A percentile compares a stretch with the other conserved stretches of the same genome.
Evolutionary conservation across 2,329 filamentous ascomycete species (phyloP).

Genomic region (Neurospora crassa): DNA sequence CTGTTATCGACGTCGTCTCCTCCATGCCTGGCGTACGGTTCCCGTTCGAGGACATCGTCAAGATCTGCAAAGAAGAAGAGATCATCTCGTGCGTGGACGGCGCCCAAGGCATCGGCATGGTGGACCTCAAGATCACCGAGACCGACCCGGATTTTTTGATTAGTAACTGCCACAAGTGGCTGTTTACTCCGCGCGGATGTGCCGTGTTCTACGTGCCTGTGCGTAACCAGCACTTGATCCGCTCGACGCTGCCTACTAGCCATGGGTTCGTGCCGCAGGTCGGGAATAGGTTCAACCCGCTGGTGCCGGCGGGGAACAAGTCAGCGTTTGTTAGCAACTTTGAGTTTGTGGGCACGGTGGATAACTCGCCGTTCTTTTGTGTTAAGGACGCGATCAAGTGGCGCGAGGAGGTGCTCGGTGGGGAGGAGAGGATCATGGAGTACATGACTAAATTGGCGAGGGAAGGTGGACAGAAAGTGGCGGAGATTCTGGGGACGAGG

Average conservation of each 20-base stretch:
- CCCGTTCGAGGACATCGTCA: slow-evolving; percentile 62
- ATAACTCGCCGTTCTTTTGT: slow-evolving; percentile 63
- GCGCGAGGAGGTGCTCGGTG: slow-evolving; percentile 58
- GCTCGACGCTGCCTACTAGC: slow-evolving; percentile 67
- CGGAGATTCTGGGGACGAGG: slow-evolving; percentile 56
- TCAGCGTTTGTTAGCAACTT: slow-evolving; percentile 60
- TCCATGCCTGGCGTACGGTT: slow-evolving; percentile 70
- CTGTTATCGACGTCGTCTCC: slow-evolving; percentile 71
- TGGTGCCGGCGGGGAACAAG: slow-evolving; percentile 34
- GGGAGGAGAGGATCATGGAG: slow-evolving; percentile 57
- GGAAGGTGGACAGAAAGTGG: slow-evolving; percentile 51
- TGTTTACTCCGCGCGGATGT: slow-evolving; percentile 69
- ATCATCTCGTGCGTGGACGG: slow-evolving; percentile 72
- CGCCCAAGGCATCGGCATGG: slow-evolving; percentile 76
- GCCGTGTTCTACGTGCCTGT: slow-evolving; percentile 71
- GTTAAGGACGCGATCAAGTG: slow-evolving; percentile 63
- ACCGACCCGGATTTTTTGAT: slow-evolving; percentile 80
- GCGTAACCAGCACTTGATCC: slow-evolving; percentile 66
- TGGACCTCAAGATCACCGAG: slow-evolving; percentile 55
- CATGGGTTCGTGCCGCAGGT: slow-evolving; percentile 58
- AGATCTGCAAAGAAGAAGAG: slow-evolving; percentile 54
- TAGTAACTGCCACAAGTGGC: slow-evolving; percentile 87
- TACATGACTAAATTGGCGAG: slow-evolving; percentile 57
- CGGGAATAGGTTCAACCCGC: slow-evolving; percentile 24
- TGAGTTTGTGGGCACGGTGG: slow-evolving; percentile 66